Base-by-base conservation (phyloP, 257 asterid species). In the Solanum paucissectum region DNA sequence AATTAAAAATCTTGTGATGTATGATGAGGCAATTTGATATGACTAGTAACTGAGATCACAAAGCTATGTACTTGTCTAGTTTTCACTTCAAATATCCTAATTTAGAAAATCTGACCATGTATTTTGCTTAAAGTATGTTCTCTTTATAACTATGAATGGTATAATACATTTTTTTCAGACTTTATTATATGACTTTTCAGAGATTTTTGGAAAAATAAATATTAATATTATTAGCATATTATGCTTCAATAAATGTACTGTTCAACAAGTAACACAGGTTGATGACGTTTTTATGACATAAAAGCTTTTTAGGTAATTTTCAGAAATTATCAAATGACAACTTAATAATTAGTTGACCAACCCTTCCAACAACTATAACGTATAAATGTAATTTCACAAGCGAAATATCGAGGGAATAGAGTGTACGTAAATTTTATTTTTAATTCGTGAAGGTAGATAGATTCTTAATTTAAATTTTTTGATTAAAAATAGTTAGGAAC, bases 31-130 rank as follows among this genome's bases (percentile, higher is more conserved):
- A 52, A 81, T 81, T 81, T 81, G 85, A 81, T 46, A 81, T 44
- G 85, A 81, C 85, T 14, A 46, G 68, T 81, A 81, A 81, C 85
- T 81, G 85, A 81, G 85, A 29, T 81, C 3, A 16, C 68, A 46
- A 81, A 46, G 7, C 25, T 81, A 46, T 34, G 40, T 46, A 46
- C 42, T 46, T 46, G 27, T 81, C 16, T 46, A 46, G 62, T 46
- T 81, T 81, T 46, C 68, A 81, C 10, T 81, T 46, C 85, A 81
- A 75, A 46, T 29, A 44, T 4, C 85, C 85, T 12, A 46, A 81
- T 44, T 81, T 29, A 21, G 85, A 14, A 29, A 46, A 29, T 16
- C 68, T 46, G 42, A 46, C 11, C 85, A 81, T 81, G 42, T 81
- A 46, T 81, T 81, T 81, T 81, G 25, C 42, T 46, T 81, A 81